These are phyloP conservation scores for Colletotrichum horii DNA, from an alignment of 2,329 filamentous ascomycete genomes.

Conservation along the genomic window DNA sequence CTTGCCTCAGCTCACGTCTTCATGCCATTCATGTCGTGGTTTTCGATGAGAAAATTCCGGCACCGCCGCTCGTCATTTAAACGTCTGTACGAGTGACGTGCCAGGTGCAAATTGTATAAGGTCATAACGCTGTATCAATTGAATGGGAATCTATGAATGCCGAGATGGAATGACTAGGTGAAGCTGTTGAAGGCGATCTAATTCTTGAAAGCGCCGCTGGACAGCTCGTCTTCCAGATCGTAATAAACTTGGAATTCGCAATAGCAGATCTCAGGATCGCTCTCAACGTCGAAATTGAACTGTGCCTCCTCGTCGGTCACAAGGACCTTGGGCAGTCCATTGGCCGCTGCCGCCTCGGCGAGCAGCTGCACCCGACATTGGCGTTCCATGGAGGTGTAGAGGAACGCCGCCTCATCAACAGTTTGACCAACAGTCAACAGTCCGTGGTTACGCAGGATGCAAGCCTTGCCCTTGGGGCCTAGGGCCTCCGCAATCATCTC, in stretches of 20 bases:
- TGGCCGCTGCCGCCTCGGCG: conserved; percentile 53
- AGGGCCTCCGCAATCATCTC: conserved; percentile 66
- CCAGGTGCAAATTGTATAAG: background rate
- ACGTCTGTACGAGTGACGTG: background rate
- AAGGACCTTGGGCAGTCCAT: conserved; percentile 36
- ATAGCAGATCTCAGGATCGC: conserved; percentile 24
- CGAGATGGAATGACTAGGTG: background rate
- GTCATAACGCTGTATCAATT: background rate
- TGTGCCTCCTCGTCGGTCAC: conserved; percentile 47
- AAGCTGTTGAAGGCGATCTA: background rate
- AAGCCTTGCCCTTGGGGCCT: conserved; percentile 60
- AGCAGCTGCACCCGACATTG: conserved; percentile 71
- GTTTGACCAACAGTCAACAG: conserved; percentile 72
- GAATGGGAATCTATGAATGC: background rate
- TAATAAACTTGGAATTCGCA: conserved; percentile 26
- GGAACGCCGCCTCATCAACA: conserved; percentile 75
- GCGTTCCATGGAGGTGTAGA: conserved; percentile 71
- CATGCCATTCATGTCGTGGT: background rate
- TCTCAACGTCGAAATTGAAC: conserved; percentile 30
- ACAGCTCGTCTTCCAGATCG: conserved; percentile 20
- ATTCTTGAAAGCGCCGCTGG: conserved; percentile 16
- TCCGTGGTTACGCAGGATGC: conserved; percentile 74
- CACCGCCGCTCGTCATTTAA: background rate
- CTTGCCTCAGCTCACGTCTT: background rate
- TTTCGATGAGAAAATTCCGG: background rate